Evolutionary conservation across 164 flowering plant genomes (phyloP), one percentile per base, ranked within the genome.

Genomic region (Dillenia turbinata): DNA sequence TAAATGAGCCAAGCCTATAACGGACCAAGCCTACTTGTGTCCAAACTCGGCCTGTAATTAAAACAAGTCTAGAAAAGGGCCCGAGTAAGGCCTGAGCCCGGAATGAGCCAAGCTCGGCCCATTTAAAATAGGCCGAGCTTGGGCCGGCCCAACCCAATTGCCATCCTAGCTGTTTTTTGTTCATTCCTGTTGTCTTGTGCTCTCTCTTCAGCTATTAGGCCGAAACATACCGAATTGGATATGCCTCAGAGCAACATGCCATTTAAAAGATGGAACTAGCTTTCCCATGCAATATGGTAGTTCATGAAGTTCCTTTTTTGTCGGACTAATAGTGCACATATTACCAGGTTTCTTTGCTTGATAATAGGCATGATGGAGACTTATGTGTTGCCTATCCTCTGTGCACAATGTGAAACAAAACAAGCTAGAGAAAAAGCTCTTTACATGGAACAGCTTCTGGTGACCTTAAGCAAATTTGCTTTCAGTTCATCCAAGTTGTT

Each of bases 201-300:
- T 19, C 52, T 56, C 15, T 65, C 8, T 49, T 19, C 83, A 89
- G 96, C 63, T 83, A 15, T 71, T 89, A 15, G 96, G 96, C 66
- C 83, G 89, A 43, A 83, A 82, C 74, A 73, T 79, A 78, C 71
- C 82, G 61, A 83, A 75, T 77, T 89, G 96, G 96, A 64, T 84
- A 19, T 86, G 87, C n/a, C 92, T 92, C 9, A 75, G 82, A 13
- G 69, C 83, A 43, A 64, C 68, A 44, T 64, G 83, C 68, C 90
- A 86, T 74, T 67, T 85, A 22, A 82, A 82, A 73, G 89, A 86
- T 61, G 90, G 96, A 47, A 75, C 71, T 26, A 69, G 69, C 71
- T 89, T 79, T 73, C 87, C 83, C 9, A 71, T 78, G 54, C 10
- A 72, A 54, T 80, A 78, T 9, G 76, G 77, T 53, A 65, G 50